These are phyloP conservation scores for Hypoxylon crocopeplum DNA, from an alignment of 495 filamentous ascomycete genomes.

Conservation along the genomic window DNA sequence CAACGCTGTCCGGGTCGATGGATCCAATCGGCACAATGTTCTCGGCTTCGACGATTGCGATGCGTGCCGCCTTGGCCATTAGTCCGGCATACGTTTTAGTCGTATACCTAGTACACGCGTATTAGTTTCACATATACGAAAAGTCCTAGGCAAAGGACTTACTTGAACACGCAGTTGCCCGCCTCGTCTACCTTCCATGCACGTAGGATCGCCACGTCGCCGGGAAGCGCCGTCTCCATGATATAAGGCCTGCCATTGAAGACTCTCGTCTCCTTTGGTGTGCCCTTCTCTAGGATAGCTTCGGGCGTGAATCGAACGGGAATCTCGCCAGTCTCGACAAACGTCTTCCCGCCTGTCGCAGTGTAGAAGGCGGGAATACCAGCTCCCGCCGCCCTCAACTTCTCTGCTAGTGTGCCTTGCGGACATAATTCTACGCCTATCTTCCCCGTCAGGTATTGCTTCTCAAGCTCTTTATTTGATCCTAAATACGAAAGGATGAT, in stretches of 20 bases:
- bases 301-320: constrained; percentile 59
- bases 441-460: constrained; percentile 65
- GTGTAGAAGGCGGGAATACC: constrained; percentile 74
- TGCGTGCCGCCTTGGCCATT: constrained; percentile 67
- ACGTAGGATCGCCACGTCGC: constrained; percentile 68
- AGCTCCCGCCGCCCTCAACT: constrained; percentile 67
- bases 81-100: constrained; percentile 64
- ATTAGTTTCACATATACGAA: background rate
- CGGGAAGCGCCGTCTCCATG: constrained; percentile 69
- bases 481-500: constrained; percentile 68
- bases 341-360: constrained; percentile 65
- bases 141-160: constrained; percentile 11
- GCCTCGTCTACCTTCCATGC: constrained; percentile 69
- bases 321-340: constrained; percentile 67
- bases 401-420: constrained; percentile 70
- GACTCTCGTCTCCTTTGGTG: constrained; percentile 62
- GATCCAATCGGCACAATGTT: constrained; percentile 67
- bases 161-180: constrained; percentile 69
- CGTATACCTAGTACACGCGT: constrained; percentile 54
- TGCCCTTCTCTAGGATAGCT: constrained; percentile 61
- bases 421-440: constrained; percentile 70
- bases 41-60: constrained; percentile 73
- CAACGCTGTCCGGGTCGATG: constrained; percentile 63
- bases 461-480: constrained; percentile 69
- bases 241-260: constrained; percentile 65